Evolutionary conservation across 495 filamentous ascomycete genomes (phyloP), one percentile per base, ranked within the genome.

Genomic region (Niebla homalea): DNA sequence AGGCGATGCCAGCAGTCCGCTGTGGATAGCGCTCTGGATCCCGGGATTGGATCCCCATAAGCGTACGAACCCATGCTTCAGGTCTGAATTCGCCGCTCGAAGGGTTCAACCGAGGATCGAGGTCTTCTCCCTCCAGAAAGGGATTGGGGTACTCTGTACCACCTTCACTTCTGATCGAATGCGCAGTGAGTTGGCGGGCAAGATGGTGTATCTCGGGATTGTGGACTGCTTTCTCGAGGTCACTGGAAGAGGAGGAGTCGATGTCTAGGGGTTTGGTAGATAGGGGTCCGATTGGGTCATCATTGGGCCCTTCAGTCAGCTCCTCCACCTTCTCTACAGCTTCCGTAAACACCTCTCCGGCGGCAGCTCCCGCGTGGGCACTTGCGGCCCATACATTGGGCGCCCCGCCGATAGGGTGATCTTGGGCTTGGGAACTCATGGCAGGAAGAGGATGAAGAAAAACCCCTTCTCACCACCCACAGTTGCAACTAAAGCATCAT

Each of bases 21-120:
- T 59, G 39, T 0, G 66, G 70, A 51, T 70, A 73, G 22, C 63
- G 61, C 57, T 71, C 72, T 4, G 68, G 68, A 57, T 77, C 70
- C 37, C 71, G 67, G 6, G 70, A 67, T 10, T 64, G 65, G 12
- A 77, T 54, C 4, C 70, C 68, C 15, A 75, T 58, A 39, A 77
- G 49, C 43, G 74, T 74, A 59, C 73, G 70, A 57, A 74, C 70
- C 71, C 72, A 77, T 54, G 65, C 58, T 60, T 67, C 70, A 22
- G 73, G 63, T 29, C 64, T 69, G 62, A 77, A 77, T 48, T 73
- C 69, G 22, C 60, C 60, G 42, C 66, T 69, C 36, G 56, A 52
- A 0, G 73, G 73, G 57, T 76, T 69, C 49, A 76, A 54, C 3
- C 61, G 62, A 3, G 73, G 70, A 16, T 72, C 68, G 41, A 48